Conservation (phyloP, 2,329 filamentous ascomycete species). For the Akanthomyces uredinophilus region DNA sequence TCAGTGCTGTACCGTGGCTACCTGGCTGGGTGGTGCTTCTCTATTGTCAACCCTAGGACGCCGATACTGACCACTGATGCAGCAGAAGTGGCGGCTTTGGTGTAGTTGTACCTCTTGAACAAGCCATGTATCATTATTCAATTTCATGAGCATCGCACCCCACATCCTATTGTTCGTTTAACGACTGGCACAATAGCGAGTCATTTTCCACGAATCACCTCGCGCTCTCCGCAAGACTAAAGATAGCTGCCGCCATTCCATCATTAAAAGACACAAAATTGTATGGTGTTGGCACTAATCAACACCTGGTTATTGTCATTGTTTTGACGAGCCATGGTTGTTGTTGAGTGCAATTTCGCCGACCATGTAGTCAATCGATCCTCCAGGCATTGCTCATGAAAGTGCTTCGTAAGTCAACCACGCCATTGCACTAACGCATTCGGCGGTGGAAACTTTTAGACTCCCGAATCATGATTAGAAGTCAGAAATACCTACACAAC, state of each 20-base stretch:
- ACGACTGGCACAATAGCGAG: no score
- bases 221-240: background rate
- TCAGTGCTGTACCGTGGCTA: background rate
- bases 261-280: background rate
- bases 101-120: background rate
- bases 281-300: background rate
- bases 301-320: background rate
- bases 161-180: background rate
- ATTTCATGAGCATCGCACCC: background rate
- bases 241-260: background rate
- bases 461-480: no score
- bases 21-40: background rate
- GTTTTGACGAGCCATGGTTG: no score
- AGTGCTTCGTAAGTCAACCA: no score
- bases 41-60: background rate
- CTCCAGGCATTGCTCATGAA: no score
- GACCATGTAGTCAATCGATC: no score
- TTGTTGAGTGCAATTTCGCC: no score
- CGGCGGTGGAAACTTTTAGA: no score
- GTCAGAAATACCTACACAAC: background rate
- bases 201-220: constrained; percentile 10
- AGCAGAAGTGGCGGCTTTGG: background rate
- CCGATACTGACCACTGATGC: background rate
- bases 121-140: background rate
- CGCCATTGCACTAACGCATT: background rate